Percentiles rank a stretch among this genome's conserved stretches.
Conservation (phyloP, 2,329 filamentous ascomycete species). For the Nemania diffusa region DNA sequence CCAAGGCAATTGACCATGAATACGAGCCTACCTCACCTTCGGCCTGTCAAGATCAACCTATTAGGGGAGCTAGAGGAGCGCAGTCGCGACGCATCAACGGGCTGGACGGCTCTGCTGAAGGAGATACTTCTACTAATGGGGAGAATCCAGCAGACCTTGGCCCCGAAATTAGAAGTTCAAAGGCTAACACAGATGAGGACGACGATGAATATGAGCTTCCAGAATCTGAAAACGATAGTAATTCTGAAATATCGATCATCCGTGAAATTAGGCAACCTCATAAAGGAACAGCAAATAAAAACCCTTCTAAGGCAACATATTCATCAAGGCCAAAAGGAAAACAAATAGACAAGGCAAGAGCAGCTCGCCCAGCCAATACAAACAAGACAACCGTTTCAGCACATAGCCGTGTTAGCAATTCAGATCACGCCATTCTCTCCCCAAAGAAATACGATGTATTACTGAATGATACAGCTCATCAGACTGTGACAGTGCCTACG, state of each 20-base stretch:
- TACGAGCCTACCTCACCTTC: neutral
- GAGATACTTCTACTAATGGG: neutral
- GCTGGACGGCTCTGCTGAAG: constrained; percentile 22
- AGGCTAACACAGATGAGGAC: constrained; percentile 3
- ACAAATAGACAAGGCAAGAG: constrained; percentile 14
- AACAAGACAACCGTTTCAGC: neutral
- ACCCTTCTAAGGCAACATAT: neutral
- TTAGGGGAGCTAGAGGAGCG: neutral
- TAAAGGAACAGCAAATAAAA: constrained; percentile 15
- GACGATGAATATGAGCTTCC: constrained; percentile 29
- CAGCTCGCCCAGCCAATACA: neutral
- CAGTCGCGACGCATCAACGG: neutral
- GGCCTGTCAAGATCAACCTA: neutral
- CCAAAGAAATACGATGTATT: neutral
- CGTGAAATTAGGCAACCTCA: neutral
- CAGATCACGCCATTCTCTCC: neutral
- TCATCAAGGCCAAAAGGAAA: constrained; percentile 16
- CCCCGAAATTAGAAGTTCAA: neutral
- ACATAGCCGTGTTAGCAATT: neutral
- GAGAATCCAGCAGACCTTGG: neutral
- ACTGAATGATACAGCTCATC: neutral
- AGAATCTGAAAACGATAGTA: constrained; percentile 16
- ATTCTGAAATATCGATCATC: constrained; percentile 18
- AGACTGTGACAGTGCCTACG: neutral
- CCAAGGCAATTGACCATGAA: neutral